Percentiles rank a stretch among this genome's conserved stretches.
Conservation (phyloP, 177 flowering plant species). For the Vitis hybrid region DNA sequence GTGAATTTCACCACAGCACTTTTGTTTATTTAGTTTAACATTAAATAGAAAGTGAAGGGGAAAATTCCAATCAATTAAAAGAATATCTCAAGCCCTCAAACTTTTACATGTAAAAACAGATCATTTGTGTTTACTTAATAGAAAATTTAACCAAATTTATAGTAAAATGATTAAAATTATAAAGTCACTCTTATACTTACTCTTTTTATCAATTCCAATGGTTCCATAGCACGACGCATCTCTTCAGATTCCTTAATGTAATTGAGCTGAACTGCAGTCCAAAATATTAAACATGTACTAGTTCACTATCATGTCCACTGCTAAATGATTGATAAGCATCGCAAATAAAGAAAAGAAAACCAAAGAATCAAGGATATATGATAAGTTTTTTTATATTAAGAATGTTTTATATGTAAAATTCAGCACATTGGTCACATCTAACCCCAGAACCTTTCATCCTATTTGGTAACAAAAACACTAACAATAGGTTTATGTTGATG, state of each 20-base stretch:
- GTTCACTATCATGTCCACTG: conserved; percentile 4
- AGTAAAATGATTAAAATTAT: background rate
- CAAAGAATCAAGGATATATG: background rate
- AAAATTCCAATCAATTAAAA: background rate
- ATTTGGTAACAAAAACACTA: too few species aligned
- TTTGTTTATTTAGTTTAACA: background rate
- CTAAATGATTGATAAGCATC: conserved; percentile 6
- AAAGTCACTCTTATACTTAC: conserved; percentile 37
- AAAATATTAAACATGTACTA: conserved; percentile 2
- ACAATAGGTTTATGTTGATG: too few species aligned
- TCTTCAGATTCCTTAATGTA: conserved; percentile 75
- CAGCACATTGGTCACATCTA: too few species aligned
- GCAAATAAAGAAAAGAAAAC: background rate
- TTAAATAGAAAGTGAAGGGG: background rate
- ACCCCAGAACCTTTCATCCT: too few species aligned
- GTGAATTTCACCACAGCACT: conserved; percentile 1
- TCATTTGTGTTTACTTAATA: background rate
- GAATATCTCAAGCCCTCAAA: background rate
- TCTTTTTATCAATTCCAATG: conserved; percentile 78
- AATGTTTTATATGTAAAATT: too few species aligned
- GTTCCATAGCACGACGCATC: conserved; percentile 74
- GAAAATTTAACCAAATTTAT: too few species aligned
- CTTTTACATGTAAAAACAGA: background rate
- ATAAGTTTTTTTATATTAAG: background rate
- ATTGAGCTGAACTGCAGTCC: conserved; percentile 47